Evolutionary conservation across 352 stramenopile species (phyloP), one percentile per base, ranked within the genome.

Genomic region (Pythium angustatum): DNA sequence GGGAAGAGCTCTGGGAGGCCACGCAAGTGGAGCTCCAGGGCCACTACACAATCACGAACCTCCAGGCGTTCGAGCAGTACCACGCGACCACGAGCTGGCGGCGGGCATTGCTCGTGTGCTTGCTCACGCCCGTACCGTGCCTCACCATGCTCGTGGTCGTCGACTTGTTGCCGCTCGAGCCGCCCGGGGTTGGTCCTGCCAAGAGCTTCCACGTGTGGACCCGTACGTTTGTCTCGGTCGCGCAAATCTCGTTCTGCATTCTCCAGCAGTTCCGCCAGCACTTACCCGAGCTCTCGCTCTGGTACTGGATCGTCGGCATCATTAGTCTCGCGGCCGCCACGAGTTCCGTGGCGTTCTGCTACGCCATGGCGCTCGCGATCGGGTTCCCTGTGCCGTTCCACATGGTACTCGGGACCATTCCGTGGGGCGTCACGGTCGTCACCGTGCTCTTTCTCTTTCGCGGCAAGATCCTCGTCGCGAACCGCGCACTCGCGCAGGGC

Each of bases 381-480:
- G 74, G 61, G 2, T 81, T 77, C 31, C 74, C 72, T 11, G 17
- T 83, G 14, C 72, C 74, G 17, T 85, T 85, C 44, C 70, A 68
- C n/a, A 68, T 81, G 9, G 38, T 79, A 5, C 27, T 82, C 19
- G 68, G 54, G 0, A 76, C 67, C 3, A 26, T 48, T 0, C 70
- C 76, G 22, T 72, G 65, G 14, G 65, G 71, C 44, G 57, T 70
- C 33, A 55, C 69, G 41, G n/a, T 76, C 21, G 36, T 56, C 12
- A n/a, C 47, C 1, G 1, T 4, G 0, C 17, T 64, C 8, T 56
- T 62, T 27, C 0, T 61, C 3, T 41, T 60, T 17, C 33, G 27
- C 8, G 50, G 60, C 4, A 47, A 36, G 6, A 33, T 22, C 10
- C 49, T 58, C 31, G 15, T 6, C 5, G 19, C 44, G 6, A 52